Conservation (phyloP, 768 basidiomycete species). For the Daedalea quercina region DNA sequence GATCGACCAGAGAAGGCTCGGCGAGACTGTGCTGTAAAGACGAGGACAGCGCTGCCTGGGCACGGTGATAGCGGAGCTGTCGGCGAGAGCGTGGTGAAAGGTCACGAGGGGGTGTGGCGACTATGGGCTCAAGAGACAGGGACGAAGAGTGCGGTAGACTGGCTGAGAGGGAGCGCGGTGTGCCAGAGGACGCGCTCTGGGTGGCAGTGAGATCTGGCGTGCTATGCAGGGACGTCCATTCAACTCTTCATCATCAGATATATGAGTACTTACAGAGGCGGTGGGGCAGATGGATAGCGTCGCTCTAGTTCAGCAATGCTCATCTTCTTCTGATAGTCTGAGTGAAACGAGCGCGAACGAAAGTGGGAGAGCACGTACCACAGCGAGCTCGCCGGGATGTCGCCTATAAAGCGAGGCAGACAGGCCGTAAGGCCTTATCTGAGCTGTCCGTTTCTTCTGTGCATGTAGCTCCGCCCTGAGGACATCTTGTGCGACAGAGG, state of each 20-base stretch:
- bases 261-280: not conserved
- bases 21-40: constrained; percentile 27
- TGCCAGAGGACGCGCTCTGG: not conserved
- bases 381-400: no score
- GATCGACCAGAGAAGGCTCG: constrained; percentile 33
- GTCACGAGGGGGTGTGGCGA: not conserved
- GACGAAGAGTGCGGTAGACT: not conserved
- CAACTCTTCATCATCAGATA: not conserved
- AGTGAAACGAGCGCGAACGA: no score
- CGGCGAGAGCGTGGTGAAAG: constrained; percentile 15
- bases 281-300: not conserved
- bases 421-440: no score
- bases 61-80: constrained; percentile 36
- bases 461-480: no score
- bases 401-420: no score
- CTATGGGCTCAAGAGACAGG: not conserved
- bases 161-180: not conserved
- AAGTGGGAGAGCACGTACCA: no score
- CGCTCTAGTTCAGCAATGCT: not conserved
- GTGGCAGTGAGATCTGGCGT: not conserved
- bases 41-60: constrained; percentile 35
- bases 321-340: not conserved
- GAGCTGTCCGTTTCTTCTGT: no score
- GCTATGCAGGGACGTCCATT: not conserved
- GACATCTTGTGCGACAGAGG: no score